phyloP scores from a whole-genome alignment of 163 green algal genomes.

The Chlamydomonas reinhardtii region DNA sequence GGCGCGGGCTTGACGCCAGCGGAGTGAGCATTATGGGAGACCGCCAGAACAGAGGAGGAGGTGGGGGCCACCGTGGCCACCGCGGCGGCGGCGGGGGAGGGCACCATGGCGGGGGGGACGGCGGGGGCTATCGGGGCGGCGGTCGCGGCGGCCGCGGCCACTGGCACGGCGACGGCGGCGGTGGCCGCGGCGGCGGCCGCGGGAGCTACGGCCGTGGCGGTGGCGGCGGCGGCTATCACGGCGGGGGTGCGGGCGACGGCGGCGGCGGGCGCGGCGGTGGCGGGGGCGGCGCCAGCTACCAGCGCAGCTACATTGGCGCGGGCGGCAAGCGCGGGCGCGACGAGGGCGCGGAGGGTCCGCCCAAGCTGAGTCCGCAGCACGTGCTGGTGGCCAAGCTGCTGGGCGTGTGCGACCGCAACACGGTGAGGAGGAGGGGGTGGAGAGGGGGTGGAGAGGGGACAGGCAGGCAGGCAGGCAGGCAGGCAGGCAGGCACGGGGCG shows the following conservation, averaged over 20 bases:
- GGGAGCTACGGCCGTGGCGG: not conserved
- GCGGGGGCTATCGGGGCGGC: not conserved
- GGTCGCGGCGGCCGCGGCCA: constrained; percentile 5
- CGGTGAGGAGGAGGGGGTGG: constrained; percentile 22
- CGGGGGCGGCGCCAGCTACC: constrained; percentile 23
- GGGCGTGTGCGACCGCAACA: constrained; percentile 54
- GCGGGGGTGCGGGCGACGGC: not conserved
- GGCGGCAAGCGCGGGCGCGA: constrained; percentile 58
- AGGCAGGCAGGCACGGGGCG: no score
- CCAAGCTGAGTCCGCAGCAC: constrained; percentile 50
- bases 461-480: no score
- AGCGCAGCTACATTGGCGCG: constrained; percentile 59
- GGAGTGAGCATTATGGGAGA: constrained; percentile 22
- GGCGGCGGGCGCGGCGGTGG: constrained; percentile 26
- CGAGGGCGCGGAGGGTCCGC: constrained; percentile 40
- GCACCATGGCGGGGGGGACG: not conserved
- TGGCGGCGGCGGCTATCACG: not conserved
- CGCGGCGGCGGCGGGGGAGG: constrained; percentile 19
- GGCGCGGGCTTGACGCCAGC: no score
- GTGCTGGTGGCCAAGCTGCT: constrained; percentile 58
- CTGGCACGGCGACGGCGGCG: constrained; percentile 20
- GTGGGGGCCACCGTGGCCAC: constrained; percentile 3
- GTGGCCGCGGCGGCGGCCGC: not conserved
- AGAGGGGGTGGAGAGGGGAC: not conserved
- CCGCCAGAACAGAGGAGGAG: not conserved